These are phyloP conservation scores for Tritrichomonas musculus DNA, from an alignment of 208 protist genomes.

Conservation along the genomic window DNA sequence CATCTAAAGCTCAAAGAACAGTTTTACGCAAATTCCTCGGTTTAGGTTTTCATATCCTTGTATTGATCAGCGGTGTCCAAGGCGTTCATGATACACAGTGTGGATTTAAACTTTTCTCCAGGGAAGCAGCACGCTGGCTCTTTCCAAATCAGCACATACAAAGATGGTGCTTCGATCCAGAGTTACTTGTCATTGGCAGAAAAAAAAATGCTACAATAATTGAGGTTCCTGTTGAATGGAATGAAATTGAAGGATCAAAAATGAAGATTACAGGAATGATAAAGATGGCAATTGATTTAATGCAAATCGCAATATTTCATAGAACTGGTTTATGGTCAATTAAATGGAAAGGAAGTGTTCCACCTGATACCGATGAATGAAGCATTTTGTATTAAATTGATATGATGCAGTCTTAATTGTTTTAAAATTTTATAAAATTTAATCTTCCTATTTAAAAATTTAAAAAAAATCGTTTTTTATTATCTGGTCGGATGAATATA, in stretches of 20 bases:
- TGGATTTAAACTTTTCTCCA: slow-evolving; percentile 47
- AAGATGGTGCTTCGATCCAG: slow-evolving; percentile 47
- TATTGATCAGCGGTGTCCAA: neutral
- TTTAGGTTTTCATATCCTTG: slow-evolving; percentile 36
- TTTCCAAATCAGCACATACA: slow-evolving; percentile 44
- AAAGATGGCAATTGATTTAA: slow-evolving; percentile 15
- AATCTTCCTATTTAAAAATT: too few species aligned
- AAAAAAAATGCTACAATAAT: neutral
- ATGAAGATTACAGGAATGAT: slow-evolving; percentile 35
- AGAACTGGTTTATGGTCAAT: neutral
- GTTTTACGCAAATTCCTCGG: slow-evolving; percentile 36
- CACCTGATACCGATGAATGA: neutral
- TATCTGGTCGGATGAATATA: too few species aligned
- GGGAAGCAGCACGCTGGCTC: neutral
- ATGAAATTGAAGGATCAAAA: slow-evolving; percentile 42
- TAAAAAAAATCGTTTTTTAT: too few species aligned
- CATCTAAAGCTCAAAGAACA: slow-evolving; percentile 31
- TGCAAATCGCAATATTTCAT: neutral
- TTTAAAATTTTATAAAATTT: too few species aligned
- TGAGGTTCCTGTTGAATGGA: slow-evolving; percentile 42
- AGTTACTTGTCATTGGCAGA: slow-evolving; percentile 40
- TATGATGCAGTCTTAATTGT: too few species aligned
- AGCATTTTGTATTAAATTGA: too few species aligned
- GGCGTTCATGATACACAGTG: slow-evolving; percentile 41
- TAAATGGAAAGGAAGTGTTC: neutral